Percentiles rank a stretch among this genome's conserved stretches.
Conservation (phyloP, 331 rosid species). For the Saraca asoca region DNA sequence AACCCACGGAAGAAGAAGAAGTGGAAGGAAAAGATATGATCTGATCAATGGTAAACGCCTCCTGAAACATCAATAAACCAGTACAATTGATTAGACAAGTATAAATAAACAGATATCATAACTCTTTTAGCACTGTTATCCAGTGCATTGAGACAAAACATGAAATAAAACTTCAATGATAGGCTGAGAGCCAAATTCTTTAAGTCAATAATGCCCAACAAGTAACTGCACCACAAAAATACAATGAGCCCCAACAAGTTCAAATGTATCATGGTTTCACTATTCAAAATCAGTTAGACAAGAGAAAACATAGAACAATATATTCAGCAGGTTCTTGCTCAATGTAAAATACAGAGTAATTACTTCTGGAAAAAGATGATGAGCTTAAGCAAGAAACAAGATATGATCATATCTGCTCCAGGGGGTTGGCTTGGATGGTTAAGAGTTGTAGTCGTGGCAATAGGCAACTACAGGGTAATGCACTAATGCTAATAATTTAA, state of each 20-base stretch:
- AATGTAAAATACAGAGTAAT: background rate
- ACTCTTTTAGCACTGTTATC: slow-evolving; percentile 27
- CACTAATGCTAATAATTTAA: slow-evolving; percentile 21
- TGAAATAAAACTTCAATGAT: background rate
- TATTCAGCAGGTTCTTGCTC: background rate
- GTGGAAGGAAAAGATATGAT: slow-evolving; percentile 78
- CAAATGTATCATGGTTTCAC: slow-evolving; percentile 14
- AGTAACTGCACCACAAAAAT: background rate
- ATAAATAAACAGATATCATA: slow-evolving; percentile 5
- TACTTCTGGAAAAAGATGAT: background rate
- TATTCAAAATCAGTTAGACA: slow-evolving; percentile 18
- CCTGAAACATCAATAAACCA: slow-evolving; percentile 58
- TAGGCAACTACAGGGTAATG: slow-evolving; percentile 8
- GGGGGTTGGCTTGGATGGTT: background rate
- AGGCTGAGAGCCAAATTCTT: slow-evolving; percentile 10
- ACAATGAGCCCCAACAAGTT: slow-evolving; percentile 18
- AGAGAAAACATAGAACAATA: slow-evolving; percentile 7
- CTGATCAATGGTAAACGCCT: slow-evolving; percentile 84
- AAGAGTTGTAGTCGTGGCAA: background rate
- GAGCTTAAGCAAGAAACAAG: background rate
- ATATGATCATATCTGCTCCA: slow-evolving; percentile 2
- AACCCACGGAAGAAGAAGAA: slow-evolving; percentile 86
- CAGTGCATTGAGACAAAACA: background rate
- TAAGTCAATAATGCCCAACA: slow-evolving; percentile 1
- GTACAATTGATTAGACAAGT: slow-evolving; percentile 11